phyloP scores from a whole-genome alignment of 305 asterid species.

The Solanum hybrid region DNA sequence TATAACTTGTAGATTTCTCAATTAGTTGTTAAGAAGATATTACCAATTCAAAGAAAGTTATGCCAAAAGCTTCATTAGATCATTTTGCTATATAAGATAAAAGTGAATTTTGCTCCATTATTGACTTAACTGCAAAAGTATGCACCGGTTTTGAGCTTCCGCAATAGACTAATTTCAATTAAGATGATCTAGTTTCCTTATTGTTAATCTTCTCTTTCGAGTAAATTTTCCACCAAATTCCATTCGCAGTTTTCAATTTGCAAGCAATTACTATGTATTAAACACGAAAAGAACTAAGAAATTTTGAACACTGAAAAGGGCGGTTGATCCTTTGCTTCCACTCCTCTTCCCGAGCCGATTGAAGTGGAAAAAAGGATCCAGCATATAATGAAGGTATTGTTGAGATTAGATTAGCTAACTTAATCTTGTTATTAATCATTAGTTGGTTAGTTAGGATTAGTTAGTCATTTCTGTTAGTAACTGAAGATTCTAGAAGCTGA shows the following conservation, averaged over 20 bases:
- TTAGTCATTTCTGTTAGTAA: too few relatives aligned
- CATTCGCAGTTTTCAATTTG: neutral
- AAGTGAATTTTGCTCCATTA: neutral
- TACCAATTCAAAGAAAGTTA: neutral
- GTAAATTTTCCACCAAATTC: neutral
- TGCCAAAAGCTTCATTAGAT: neutral
- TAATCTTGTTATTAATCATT: too few relatives aligned
- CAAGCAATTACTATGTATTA: neutral
- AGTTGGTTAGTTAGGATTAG: too few relatives aligned
- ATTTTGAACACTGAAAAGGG: neutral
- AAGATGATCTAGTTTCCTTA: neutral
- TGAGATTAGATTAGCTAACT: too few relatives aligned
- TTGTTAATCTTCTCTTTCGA: neutral
- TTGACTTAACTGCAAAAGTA: neutral
- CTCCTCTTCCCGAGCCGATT: neutral
- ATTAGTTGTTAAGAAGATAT: neutral
- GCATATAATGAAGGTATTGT: neutral
- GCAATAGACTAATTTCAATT: neutral
- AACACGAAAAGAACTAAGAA: neutral
- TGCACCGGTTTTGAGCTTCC: neutral
- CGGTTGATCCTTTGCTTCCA: neutral
- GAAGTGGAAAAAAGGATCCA: neutral
- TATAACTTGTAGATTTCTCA: neutral
- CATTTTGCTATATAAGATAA: neutral
- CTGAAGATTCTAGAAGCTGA: too few relatives aligned